A percentile compares a stretch with the other conserved stretches of the same genome.
These are phyloP conservation scores for Globisporangium cederbergense DNA, from an alignment of 352 stramenopile species.

Conservation along the genomic window DNA sequence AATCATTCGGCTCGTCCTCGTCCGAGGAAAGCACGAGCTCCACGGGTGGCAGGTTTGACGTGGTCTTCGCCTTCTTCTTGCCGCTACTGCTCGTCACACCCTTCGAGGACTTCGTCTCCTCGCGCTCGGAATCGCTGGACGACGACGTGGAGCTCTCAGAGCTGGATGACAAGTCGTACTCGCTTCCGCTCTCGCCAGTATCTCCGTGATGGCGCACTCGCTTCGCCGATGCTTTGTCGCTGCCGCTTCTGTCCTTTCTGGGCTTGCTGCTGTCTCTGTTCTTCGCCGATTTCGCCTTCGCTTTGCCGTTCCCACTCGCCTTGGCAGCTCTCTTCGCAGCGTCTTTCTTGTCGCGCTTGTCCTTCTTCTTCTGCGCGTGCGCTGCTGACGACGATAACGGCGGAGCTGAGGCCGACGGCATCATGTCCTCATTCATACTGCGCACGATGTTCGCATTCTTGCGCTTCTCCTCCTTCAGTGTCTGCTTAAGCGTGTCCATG, in stretches of 20 bases:
- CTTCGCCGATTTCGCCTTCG: conserved; percentile 6
- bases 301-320: conserved; percentile 16
- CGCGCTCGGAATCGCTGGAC: conserved; percentile 27
- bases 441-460: conserved; percentile 34
- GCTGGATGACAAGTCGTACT: conserved; percentile 32
- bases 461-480: conserved; percentile 43
- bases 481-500: conserved; percentile 53
- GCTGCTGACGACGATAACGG: conserved; percentile 4
- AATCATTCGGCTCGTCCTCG: conserved; percentile 66
- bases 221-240: conserved; percentile 8
- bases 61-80: conserved; percentile 32
- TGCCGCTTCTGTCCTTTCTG: conserved; percentile 5
- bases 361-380: conserved; percentile 19
- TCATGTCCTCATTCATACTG: conserved; percentile 43
- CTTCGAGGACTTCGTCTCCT: conserved; percentile 24
- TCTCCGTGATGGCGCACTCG: conserved; percentile 16
- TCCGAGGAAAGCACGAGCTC: conserved; percentile 67
- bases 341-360: conserved; percentile 22
- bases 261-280: conserved; percentile 17
- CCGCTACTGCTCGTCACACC: conserved; percentile 4
- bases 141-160: conserved; percentile 15
- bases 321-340: conserved; percentile 3
- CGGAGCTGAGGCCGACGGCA: conserved; percentile 12
- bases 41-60: conserved; percentile 53
- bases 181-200: conserved; percentile 22